Conservation (phyloP, 73 alveolate species). For the Uronychia setigera region DNA sequence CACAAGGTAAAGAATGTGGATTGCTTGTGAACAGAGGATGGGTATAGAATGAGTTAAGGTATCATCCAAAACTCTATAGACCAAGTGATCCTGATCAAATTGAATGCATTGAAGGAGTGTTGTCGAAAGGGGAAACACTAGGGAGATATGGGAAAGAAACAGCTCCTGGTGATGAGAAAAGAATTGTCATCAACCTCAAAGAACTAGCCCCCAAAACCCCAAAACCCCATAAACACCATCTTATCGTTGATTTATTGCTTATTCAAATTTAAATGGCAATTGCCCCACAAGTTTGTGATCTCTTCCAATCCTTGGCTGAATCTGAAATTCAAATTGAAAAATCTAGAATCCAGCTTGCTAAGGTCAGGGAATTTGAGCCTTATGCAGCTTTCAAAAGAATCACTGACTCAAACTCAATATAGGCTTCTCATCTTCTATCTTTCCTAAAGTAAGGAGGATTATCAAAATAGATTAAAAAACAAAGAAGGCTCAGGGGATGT, state of each 20-base stretch:
- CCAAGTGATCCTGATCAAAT: not conserved
- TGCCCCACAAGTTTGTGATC: no score
- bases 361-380: no score
- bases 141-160: not conserved
- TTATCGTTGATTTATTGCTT: not conserved
- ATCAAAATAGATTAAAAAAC: not conserved
- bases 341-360: no score
- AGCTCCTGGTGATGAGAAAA: not conserved
- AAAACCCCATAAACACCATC: not conserved
- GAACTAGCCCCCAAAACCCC: not conserved
- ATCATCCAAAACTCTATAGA: not conserved
- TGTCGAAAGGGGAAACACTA: not conserved
- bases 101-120: not conserved
- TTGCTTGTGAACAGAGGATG: constrained; percentile 65
- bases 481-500: no score
- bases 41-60: constrained; percentile 36
- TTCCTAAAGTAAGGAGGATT: not conserved
- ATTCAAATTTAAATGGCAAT: no score
- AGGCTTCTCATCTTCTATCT: no score
- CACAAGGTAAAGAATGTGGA: constrained; percentile 46
- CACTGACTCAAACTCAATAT: no score
- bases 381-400: no score
- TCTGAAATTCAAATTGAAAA: no score
- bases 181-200: not conserved
- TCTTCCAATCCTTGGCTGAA: no score